These are phyloP conservation scores for Colletotrichum coccodes DNA, from an alignment of 2,329 filamentous ascomycete species.

Conservation along the genomic window DNA sequence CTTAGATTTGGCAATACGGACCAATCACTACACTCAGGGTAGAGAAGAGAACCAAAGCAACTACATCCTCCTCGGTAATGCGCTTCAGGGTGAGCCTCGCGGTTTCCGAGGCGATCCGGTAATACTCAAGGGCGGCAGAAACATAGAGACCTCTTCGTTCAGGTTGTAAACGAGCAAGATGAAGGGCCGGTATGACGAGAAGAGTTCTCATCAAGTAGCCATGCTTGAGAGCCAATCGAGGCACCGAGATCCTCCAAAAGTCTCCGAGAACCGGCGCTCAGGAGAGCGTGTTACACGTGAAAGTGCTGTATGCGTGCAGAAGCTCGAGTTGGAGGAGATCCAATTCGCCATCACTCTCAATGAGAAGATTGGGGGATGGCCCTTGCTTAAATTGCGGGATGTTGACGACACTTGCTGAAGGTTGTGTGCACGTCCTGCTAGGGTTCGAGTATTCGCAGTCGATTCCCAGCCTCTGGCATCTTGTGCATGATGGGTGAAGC, in stretches of 20 bases:
- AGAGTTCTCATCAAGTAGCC: slow-evolving; percentile 16
- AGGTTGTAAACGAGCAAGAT: not conserved
- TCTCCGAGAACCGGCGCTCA: not conserved
- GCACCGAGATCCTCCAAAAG: slow-evolving; percentile 24
- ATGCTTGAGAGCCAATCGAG: not conserved
- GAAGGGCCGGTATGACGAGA: slow-evolving; percentile 15
- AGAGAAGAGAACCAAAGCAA: slow-evolving; percentile 10
- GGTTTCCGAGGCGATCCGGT: not conserved
- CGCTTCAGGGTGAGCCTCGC: not conserved
- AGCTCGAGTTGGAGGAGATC: slow-evolving; percentile 20
- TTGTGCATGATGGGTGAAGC: not conserved
- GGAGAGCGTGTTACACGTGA: not conserved
- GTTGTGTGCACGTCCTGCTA: not conserved
- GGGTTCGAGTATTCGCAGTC: not conserved
- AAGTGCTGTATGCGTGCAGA: slow-evolving; percentile 4
- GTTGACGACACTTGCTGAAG: not conserved
- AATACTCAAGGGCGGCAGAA: slow-evolving; percentile 12
- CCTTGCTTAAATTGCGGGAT: not conserved
- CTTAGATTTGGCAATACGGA: not conserved
- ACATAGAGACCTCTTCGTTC: not conserved
- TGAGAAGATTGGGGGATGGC: not conserved
- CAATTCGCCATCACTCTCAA: not conserved
- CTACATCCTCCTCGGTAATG: not conserved
- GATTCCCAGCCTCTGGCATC: slow-evolving; percentile 2
- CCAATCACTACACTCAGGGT: not conserved